Conservation (phyloP, 2,329 filamentous ascomycete species). For the Botrytis tulipae region DNA sequence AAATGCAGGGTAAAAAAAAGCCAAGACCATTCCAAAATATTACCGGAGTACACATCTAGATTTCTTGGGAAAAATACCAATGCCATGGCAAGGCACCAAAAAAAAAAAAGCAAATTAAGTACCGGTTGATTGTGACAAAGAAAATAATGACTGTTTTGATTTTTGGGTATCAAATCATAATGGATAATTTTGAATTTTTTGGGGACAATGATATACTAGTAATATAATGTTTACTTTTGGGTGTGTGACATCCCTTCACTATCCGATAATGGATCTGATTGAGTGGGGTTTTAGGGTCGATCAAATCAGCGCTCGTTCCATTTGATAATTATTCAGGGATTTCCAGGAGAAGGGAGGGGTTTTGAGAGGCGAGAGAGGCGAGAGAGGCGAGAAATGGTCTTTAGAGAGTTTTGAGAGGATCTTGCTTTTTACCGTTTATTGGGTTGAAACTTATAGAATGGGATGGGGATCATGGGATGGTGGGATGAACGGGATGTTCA, state of each 20-base stretch:
- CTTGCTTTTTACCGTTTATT: constrained; percentile 4
- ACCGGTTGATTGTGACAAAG: constrained; percentile 1
- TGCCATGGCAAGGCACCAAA: background rate
- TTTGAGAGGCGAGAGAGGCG: background rate
- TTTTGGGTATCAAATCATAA: constrained; percentile 7
- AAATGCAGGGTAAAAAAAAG: background rate
- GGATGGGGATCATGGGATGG: background rate
- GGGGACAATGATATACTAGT: background rate
- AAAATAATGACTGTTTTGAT: background rate
- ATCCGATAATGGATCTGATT: background rate
- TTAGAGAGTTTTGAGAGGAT: background rate
- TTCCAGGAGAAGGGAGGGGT: background rate
- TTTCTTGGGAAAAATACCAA: constrained; percentile 6
- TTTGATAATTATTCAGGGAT: background rate
- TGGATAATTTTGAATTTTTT: background rate
- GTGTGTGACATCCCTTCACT: background rate
- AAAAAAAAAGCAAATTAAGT: background rate
- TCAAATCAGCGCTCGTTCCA: constrained; percentile 17
- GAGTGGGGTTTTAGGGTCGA: background rate
- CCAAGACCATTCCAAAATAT: background rate
- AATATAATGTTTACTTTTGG: background rate
- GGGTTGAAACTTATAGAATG: background rate
- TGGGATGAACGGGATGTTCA: background rate
- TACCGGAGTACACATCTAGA: background rate
- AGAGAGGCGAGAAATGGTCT: too few relatives aligned